Evolutionary conservation across 179 eudicot species (phyloP).

Genomic region (Drosera spatulata): DNA sequence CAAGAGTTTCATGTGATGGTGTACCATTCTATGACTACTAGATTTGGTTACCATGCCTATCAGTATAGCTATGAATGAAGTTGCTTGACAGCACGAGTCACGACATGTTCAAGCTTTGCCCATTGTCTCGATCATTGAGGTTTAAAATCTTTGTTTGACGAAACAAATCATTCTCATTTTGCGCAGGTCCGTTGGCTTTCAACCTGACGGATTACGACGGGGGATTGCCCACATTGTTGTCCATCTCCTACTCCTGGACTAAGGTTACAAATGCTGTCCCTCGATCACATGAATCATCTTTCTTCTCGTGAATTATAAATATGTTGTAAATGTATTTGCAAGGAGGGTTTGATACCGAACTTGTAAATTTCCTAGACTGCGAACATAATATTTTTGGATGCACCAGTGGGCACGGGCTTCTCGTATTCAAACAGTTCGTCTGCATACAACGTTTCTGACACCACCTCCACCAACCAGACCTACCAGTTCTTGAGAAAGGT

Average conservation of each 20-base stretch:
- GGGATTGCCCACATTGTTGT: conserved; percentile 3
- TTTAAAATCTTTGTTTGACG: no score
- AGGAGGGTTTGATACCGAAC: not conserved
- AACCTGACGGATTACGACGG: conserved; percentile 7
- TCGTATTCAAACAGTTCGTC: conserved; percentile 3
- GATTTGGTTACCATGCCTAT: no score
- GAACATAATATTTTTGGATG: conserved; percentile 29
- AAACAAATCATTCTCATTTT: no score
- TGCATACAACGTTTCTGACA: conserved; percentile 3
- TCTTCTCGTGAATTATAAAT: not conserved
- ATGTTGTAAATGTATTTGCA: not conserved
- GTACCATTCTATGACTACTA: no score
- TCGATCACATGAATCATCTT: not conserved
- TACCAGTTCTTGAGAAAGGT: conserved; percentile 12
- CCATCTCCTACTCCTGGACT: conserved; percentile 10
- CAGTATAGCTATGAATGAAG: no score
- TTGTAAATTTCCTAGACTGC: conserved; percentile 15
- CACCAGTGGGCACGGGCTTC: conserved; percentile 38
- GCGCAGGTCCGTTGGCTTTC: conserved; percentile 14
- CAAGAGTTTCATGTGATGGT: no score
- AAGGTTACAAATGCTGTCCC: conserved; percentile 1
- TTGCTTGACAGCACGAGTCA: no score
- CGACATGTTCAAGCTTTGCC: no score
- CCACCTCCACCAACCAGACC: not conserved
- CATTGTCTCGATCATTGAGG: no score